Evolutionary conservation across 768 basidiomycete species (phyloP).

Genomic region (Russula virescens): DNA sequence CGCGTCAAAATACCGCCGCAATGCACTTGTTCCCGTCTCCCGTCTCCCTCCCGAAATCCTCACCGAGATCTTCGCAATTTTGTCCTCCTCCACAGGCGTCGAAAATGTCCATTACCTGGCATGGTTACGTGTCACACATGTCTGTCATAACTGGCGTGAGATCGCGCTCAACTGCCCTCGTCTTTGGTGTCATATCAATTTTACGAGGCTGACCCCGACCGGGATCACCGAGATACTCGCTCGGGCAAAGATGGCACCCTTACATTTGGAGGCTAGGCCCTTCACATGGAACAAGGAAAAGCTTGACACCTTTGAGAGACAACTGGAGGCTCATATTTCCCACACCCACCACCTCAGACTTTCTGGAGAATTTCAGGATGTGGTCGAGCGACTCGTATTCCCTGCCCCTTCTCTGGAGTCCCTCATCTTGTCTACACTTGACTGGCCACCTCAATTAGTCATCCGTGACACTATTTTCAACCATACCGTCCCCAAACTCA

Average conservation of each 20-base stretch:
- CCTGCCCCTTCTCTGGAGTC: background rate
- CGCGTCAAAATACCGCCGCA: slow-evolving; percentile 2
- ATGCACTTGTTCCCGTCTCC: slow-evolving; percentile 6
- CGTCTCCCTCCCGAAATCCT: slow-evolving; percentile 8
- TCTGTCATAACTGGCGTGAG: slow-evolving; percentile 17
- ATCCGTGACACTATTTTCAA: background rate
- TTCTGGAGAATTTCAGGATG: background rate
- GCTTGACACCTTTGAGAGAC: background rate
- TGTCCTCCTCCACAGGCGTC: background rate
- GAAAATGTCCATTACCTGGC: background rate
- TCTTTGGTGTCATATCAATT: slow-evolving; percentile 10
- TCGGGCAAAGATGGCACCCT: too few relatives aligned
- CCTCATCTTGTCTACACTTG: background rate
- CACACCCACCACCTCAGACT: background rate
- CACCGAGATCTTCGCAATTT: slow-evolving; percentile 1
- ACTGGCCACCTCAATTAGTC: too few relatives aligned
- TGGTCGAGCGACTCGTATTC: background rate
- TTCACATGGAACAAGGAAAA: too few relatives aligned
- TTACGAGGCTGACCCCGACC: background rate
- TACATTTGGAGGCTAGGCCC: background rate
- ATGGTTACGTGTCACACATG: slow-evolving; percentile 12
- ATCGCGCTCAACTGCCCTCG: slow-evolving; percentile 4
- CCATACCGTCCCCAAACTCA: background rate
- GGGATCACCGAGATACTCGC: background rate
- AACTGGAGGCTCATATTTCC: background rate